Conservation (phyloP, 2,329 filamentous ascomycete species). For the Colletotrichum tropicale region DNA sequence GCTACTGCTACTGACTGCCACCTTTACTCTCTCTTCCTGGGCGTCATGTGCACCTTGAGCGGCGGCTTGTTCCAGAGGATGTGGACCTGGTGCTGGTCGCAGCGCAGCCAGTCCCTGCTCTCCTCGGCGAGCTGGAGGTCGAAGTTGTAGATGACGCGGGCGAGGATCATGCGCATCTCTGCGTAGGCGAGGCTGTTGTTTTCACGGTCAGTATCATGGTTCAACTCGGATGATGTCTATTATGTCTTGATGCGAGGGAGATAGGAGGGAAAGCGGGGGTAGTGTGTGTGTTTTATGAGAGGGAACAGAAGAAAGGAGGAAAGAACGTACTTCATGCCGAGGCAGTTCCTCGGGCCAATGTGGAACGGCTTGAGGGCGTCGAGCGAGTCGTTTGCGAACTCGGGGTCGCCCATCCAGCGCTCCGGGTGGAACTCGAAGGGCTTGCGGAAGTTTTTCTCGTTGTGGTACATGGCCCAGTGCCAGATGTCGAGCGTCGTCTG, state of each 20-base stretch:
- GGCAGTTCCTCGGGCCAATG: slow-evolving; percentile 2
- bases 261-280: background rate
- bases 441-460: slow-evolving; percentile 46
- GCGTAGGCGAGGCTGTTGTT: slow-evolving; percentile 12
- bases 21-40: background rate
- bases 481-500: slow-evolving; percentile 47
- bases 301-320: background rate
- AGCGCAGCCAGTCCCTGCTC: background rate
- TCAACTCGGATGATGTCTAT: too few species aligned
- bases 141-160: slow-evolving; percentile 9
- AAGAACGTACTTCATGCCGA: slow-evolving; percentile 5
- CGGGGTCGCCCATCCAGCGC: slow-evolving; percentile 26
- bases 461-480: slow-evolving; percentile 50
- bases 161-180: slow-evolving; percentile 13
- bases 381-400: slow-evolving; percentile 7
- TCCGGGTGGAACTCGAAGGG: slow-evolving; percentile 55
- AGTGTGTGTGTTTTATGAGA: background rate
- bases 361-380: slow-evolving; percentile 14
- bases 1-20: background rate
- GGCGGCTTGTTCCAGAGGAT: slow-evolving; percentile 8
- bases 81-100: background rate
- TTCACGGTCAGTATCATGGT: too few species aligned
- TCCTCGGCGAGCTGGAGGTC: background rate
- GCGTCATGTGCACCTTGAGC: slow-evolving; percentile 12
- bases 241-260: background rate